Base-by-base conservation (phyloP, 176 grass and related monocot genomes). In the Rhynchospora breviuscula region DNA sequence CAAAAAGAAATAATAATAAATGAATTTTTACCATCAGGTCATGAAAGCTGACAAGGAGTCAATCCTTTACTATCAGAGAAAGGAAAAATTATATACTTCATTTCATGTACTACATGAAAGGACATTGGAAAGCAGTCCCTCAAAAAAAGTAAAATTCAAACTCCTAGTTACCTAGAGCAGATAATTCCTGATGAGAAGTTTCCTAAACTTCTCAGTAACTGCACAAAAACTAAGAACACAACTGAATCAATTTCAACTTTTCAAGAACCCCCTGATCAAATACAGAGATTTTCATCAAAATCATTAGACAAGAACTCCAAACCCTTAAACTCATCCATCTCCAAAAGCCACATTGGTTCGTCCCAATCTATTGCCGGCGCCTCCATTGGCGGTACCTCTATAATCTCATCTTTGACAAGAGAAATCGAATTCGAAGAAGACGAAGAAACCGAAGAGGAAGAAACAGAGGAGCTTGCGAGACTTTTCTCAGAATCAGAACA, bases 291-390 rank as follows among this genome's bases (percentile, higher is more conserved):
- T 46, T 18, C 54, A 84, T 88, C 80, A 29, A 23, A 61, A 68
- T 78, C 78, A 64, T 70, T 21, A 68, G 46, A 64, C 5, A 75
- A n/a, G n/a, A 86, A 78, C 13, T 89, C 87, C 60, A 69, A 78
- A 22, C 23, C 86, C 71, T 84, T 84, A 85, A 93, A 54, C 40
- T 84, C 89, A 15, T 98, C 89, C 83, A 94, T 52, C 59, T 83
- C 92, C 84, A 92, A 67, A 21, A 93, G 45, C 69, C 90, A 89
- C 86, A 91, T 68, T 75, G 87, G 86, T 43, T 93, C 92, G 8
- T 83, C 84, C 95, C 92, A 94, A 76, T 94, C 87, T 61, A 88
- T 84, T 15, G 58, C 78, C 14, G 87, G 87, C 31, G 85, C 7
- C 11, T 85, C 77, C 2, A 82, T 77, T 5, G 79, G 57, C 10